These are phyloP conservation scores for Auriscalpium microsporum DNA, from an alignment of 768 basidiomycete species.

Conservation along the genomic window DNA sequence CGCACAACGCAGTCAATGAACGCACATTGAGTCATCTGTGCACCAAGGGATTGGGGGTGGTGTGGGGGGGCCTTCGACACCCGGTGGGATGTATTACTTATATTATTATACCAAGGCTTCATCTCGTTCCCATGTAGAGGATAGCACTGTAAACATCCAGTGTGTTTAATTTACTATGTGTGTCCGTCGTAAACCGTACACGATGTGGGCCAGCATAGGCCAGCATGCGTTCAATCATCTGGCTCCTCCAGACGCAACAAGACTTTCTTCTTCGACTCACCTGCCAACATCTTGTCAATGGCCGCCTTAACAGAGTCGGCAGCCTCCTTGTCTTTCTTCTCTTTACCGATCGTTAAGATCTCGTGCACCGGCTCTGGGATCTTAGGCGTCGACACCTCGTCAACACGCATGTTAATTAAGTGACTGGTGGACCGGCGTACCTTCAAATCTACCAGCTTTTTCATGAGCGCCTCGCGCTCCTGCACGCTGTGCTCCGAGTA, in stretches of 20 bases:
- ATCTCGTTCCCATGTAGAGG: too few relatives aligned
- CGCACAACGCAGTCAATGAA: too few relatives aligned
- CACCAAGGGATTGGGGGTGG: too few relatives aligned
- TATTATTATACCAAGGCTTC: too few relatives aligned
- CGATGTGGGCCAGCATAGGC: too few relatives aligned
- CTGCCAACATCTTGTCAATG: conserved; percentile 26
- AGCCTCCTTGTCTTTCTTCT: conserved; percentile 31
- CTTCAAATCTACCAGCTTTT: conserved; percentile 44
- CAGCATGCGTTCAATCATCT: conserved; percentile 3
- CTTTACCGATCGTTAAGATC: conserved; percentile 44
- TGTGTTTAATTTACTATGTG: too few relatives aligned
- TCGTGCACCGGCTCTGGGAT: conserved; percentile 63
- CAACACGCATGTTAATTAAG: conserved; percentile 1
- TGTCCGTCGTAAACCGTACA: too few relatives aligned
- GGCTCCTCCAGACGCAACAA: conserved; percentile 32
- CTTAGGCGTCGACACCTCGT: conserved; percentile 26
- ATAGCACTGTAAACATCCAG: too few relatives aligned
- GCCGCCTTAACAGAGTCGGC: conserved; percentile 25
- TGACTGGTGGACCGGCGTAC: conserved; percentile 41
- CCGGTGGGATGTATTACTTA: too few relatives aligned
- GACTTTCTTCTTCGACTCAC: conserved; percentile 42
- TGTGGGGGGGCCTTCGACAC: too few relatives aligned
- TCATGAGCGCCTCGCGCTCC: conserved; percentile 45
- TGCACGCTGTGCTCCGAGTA: conserved; percentile 39
- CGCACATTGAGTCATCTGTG: too few relatives aligned